Percentiles rank a stretch among this genome's conserved stretches.
Conservation (phyloP, 2,329 filamentous ascomycete species). For the Aspergillus transmontanensis region DNA sequence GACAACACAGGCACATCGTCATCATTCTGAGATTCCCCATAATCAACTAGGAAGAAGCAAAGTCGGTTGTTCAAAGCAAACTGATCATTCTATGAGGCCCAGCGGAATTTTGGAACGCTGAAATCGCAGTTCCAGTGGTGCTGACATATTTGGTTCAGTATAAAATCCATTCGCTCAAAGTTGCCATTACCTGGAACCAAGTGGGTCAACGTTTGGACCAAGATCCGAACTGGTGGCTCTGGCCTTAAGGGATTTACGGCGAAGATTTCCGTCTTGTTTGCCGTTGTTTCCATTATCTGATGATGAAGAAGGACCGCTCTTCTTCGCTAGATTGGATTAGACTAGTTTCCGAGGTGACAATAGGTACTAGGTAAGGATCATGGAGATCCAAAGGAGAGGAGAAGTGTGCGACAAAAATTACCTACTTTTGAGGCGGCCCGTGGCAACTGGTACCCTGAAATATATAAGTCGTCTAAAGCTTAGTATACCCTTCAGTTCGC, state of each 20-base stretch:
- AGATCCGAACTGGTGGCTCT: neutral
- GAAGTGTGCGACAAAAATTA: too few species aligned
- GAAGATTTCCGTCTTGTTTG: too few species aligned
- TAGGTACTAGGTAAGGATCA: too few species aligned
- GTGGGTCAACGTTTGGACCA: neutral
- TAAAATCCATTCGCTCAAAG: neutral
- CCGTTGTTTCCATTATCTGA: too few species aligned
- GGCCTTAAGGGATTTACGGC: neutral
- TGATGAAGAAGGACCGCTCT: too few species aligned
- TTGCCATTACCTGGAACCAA: neutral
- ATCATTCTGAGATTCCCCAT: neutral
- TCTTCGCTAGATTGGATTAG: too few species aligned
- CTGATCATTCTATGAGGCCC: neutral
- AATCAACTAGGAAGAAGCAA: neutral
- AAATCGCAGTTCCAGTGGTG: neutral
- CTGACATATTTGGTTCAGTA: neutral
- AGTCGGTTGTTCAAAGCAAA: neutral
- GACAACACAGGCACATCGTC: neutral
- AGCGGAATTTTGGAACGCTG: neutral
- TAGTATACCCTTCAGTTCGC: too few species aligned
- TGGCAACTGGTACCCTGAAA: too few species aligned
- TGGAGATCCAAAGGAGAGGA: too few species aligned
- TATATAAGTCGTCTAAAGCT: too few species aligned
- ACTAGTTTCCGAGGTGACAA: too few species aligned
- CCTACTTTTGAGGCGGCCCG: too few species aligned